These are phyloP conservation scores for Coniochaeta sp. DNA, from an alignment of 2,329 filamentous ascomycete genomes.

Conservation along the genomic window DNA sequence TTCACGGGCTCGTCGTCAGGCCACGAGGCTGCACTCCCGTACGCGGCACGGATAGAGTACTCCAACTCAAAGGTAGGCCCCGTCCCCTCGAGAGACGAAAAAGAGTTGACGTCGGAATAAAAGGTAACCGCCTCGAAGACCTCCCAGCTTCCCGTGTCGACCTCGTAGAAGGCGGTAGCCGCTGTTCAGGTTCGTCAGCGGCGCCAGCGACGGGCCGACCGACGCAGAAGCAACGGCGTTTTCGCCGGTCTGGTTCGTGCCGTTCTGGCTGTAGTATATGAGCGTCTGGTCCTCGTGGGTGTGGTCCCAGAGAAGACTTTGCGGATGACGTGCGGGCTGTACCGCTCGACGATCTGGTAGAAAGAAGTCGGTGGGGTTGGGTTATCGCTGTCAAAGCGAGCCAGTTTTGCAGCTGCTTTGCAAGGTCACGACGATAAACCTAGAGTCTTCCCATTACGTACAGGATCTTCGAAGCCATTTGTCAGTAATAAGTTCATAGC, in stretches of 20 bases:
- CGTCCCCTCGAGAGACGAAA: constrained; percentile 21
- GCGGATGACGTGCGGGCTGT: constrained; percentile 34
- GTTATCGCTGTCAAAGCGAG: constrained; percentile 49
- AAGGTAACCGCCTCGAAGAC: constrained; percentile 35
- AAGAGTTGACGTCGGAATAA: constrained; percentile 33
- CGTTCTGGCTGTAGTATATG: constrained; percentile 34
- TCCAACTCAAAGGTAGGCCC: constrained; percentile 32
- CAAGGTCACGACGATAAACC: constrained; percentile 24
- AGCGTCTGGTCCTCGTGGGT: constrained; percentile 36
- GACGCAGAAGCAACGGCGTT: constrained; percentile 32
- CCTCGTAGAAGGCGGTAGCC: constrained; percentile 36
- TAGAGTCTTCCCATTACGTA: constrained; percentile 21
- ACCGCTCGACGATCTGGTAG: constrained; percentile 32
- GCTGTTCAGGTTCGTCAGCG: constrained; percentile 36
- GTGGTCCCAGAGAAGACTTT: constrained; percentile 33
- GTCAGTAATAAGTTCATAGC: constrained; percentile 5
- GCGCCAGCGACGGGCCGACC: constrained; percentile 36
- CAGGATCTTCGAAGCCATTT: neutral
- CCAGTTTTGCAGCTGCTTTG: constrained; percentile 32
- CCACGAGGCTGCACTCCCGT: constrained; percentile 28
- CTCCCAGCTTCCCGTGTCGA: constrained; percentile 35
- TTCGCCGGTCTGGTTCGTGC: constrained; percentile 35
- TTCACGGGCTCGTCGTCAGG: constrained; percentile 45
- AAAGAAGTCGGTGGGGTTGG: constrained; percentile 37
- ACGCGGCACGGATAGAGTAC: constrained; percentile 34